Percentiles rank a stretch among this genome's conserved stretches.
Conservation (phyloP, 805 yeast genomes). For the Myxozyma sirexii region DNA sequence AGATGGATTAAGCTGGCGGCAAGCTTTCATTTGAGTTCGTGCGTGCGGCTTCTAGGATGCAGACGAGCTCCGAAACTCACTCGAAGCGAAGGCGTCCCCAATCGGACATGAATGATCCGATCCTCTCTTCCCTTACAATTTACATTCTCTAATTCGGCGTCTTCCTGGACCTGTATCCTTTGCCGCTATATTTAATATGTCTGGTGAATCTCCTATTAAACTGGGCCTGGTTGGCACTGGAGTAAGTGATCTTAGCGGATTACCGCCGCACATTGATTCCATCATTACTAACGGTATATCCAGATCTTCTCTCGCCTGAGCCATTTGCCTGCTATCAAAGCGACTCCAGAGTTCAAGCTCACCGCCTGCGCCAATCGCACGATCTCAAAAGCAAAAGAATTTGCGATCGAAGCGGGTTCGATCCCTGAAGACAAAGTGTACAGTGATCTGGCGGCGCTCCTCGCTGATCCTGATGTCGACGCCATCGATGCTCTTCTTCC, state of each 20-base stretch:
- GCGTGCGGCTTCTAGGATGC: too few species aligned
- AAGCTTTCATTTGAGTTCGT: too few species aligned
- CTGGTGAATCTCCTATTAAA: not conserved
- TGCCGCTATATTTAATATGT: not conserved
- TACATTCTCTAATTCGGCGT: too few species aligned
- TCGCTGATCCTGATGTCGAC: constrained; percentile 68
- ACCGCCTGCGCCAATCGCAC: constrained; percentile 83
- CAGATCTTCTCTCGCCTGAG: constrained; percentile 78
- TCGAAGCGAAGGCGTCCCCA: too few species aligned
- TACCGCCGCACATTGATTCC: not conserved
- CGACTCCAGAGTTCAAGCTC: constrained; percentile 57
- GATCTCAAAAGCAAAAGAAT: constrained; percentile 74
- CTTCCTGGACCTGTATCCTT: too few species aligned
- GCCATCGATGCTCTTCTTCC: constrained; percentile 86
- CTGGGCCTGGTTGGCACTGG: constrained; percentile 19
- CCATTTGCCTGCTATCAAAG: constrained; percentile 70
- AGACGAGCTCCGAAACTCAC: not conserved
- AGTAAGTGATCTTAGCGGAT: constrained; percentile 1
- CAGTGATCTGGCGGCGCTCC: constrained; percentile 63
- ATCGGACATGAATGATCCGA: too few species aligned
- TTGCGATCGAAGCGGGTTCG: constrained; percentile 62
- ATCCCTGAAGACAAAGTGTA: constrained; percentile 55
- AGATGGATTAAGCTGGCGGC: too few species aligned
- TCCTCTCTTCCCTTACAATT: too few species aligned
- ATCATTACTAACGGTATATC: not conserved